These are phyloP conservation scores for Castanea sativa DNA, from an alignment of 306 rosid genomes.

Conservation along the genomic window DNA sequence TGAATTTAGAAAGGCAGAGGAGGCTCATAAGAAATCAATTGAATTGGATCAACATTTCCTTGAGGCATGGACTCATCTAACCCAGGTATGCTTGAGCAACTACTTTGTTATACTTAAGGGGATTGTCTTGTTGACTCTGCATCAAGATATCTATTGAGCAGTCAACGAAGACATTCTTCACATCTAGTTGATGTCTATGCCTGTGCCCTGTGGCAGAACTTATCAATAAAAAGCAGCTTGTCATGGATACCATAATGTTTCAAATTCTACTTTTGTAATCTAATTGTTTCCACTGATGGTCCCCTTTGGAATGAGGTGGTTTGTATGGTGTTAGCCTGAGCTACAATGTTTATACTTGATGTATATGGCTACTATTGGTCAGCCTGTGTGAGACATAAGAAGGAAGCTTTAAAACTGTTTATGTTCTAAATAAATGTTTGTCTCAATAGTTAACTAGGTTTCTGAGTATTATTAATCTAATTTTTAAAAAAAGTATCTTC, in stretches of 20 bases:
- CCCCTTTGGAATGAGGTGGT: not conserved
- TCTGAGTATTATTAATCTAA: not conserved
- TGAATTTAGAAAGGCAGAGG: constrained; percentile 75
- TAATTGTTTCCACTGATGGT: not conserved
- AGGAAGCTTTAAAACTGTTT: not conserved
- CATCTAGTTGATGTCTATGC: not conserved
- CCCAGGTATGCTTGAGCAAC: constrained; percentile 54
- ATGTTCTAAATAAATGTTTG: not conserved
- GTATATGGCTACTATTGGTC: not conserved
- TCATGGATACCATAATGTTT: not conserved
- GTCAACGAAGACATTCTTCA: not conserved
- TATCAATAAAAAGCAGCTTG: not conserved
- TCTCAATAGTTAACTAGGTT: not conserved
- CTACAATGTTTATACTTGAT: not conserved
- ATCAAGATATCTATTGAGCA: not conserved
- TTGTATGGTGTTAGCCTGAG: not conserved
- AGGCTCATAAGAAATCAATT: constrained; percentile 77
- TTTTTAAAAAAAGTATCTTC: not conserved
- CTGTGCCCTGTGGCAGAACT: constrained; percentile 1
- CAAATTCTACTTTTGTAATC: not conserved
- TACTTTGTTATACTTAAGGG: constrained; percentile 12
- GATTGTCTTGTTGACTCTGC: not conserved
- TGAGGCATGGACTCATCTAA: constrained; percentile 85
- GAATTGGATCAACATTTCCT: constrained; percentile 69
- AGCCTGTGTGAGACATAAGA: not conserved